Base-by-base conservation (phyloP, 345 rosid genomes). In the Lenwebbia sp. region DNA sequence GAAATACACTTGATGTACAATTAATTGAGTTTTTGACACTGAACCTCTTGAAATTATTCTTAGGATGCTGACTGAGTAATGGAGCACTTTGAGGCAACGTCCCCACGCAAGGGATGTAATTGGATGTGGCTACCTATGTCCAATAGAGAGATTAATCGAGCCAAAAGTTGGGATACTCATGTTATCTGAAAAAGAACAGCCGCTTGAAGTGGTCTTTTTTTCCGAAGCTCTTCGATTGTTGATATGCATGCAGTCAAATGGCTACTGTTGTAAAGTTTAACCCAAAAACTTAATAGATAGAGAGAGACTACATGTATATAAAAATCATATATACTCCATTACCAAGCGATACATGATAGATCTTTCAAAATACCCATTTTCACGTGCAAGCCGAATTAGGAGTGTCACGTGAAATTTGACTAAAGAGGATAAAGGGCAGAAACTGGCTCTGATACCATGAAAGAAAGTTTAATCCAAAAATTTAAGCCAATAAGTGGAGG, bases 371-470 rank as follows among this genome's bases (percentile, higher is more conserved):
- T 13, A 33, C 0, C 0, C 4, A 37, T 19, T 37, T 37, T 70
- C 81, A 70, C 5, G 7, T 19, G 13, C 81, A 70, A 19, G 5
- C 22, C 0, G 2, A 33, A 19, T 19, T 70, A 21, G 13, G 19
- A 70, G 14, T 10, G 76, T 1, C 23, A 7, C 0, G 0, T 30
- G 0, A 14, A 65, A 65, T 65, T 65, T 65, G 47, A 70, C 47
- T 4, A 4, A 37, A 1, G 2, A 23, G 47, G 3, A 2, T 30
- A 30, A 65, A 41, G 23, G 11, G 0, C 0, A 1, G 11, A 65
- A 30, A 23, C 12, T 30, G 17, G 7, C 13, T 70, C 0, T 37
- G 4, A 70, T 37, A 0, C 2, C 4, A 10, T 1, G 47, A 19
- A 19, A 37, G 11, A 4, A 37, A 37, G 0, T 70, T 6, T 10